Evolutionary conservation across 257 asterid genomes (phyloP), one percentile per base, ranked within the genome.

Genomic region (Orobanche coerulescens): DNA sequence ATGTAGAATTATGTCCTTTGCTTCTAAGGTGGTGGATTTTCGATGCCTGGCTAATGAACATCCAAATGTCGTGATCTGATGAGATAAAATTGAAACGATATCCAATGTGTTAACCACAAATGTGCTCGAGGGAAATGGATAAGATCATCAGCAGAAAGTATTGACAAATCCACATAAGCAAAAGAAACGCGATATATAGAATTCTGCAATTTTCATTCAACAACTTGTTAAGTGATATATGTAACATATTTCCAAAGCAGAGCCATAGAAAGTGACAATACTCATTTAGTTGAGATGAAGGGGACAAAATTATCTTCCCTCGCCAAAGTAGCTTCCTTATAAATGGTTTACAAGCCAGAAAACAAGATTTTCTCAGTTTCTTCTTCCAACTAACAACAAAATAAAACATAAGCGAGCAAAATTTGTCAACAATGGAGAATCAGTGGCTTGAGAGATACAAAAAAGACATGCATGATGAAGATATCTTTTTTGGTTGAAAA

Each of bases 21-120:
- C 87, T 76, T 93, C 99, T 69, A 93, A 73, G 28, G 86, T 85
- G 67, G 84, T 57, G 44, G 99, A 93, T 47, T 89, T 93, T 5
- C 97, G 84, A 75, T 93, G 99, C 77, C 87, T 93, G 44, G 99
- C 97, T 75, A 89, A 70, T 1, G 90, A 80, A 76, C 96, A 90
- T 22, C 96, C 99, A 71, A 84, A 89, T 36, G 85, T 76, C 22
- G 94, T 77, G 47, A 89, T 79, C 95, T 91, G 82, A 71, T 55
- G 64, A 60, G 26, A 54, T 7, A 54, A 24, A 68, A 43, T 49
- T 15, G 22, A 39, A 23, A 64, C 12, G 8, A 16, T 59, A 57
- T 26, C 14, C 1, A 57, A 58, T 25, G 61, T 13, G 33, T 50
- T 7, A 28, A 22, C 30, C 15, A 10, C 8, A 12, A 49, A 20